Percentiles rank a stretch among this genome's conserved stretches.
Evolutionary conservation across 208 protist species (phyloP).

Genomic region (Leishmania gerbilli): DNA sequence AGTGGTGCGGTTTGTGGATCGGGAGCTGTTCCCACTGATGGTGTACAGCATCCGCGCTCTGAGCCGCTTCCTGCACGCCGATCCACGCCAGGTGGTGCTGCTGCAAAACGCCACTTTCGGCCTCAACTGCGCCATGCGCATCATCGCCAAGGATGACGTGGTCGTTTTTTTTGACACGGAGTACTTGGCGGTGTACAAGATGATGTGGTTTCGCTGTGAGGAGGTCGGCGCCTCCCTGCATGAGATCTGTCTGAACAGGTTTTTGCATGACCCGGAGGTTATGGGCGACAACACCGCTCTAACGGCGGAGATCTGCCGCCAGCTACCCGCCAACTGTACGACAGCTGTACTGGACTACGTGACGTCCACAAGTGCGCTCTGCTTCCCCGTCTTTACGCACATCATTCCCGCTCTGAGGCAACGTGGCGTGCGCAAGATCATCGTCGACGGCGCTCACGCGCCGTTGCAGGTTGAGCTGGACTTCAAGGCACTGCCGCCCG

Average conservation of each 20-base stretch:
- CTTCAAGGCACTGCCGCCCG: slow-evolving; percentile 55
- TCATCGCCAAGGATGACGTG: slow-evolving; percentile 71
- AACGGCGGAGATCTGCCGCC: slow-evolving; percentile 52
- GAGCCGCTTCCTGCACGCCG: slow-evolving; percentile 68
- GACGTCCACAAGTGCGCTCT: slow-evolving; percentile 84
- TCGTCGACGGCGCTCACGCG: slow-evolving; percentile 91
- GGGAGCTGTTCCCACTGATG: slow-evolving; percentile 83
- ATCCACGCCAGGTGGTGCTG: slow-evolving; percentile 82
- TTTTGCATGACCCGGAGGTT: slow-evolving; percentile 58
- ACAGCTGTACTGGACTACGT: slow-evolving; percentile 87
- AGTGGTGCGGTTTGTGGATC: slow-evolving; percentile 88
- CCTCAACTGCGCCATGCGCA: slow-evolving; percentile 84
- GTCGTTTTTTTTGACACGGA: slow-evolving; percentile 84
- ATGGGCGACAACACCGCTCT: slow-evolving; percentile 72
- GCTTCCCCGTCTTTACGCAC: slow-evolving; percentile 80
- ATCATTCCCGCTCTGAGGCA: slow-evolving; percentile 76
- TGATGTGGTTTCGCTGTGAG: slow-evolving; percentile 82
- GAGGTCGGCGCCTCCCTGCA: slow-evolving; percentile 68
- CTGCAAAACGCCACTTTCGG: slow-evolving; percentile 90
- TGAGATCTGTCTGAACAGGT: slow-evolving; percentile 65
- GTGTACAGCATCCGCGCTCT: slow-evolving; percentile 79
- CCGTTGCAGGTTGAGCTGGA: slow-evolving; percentile 78
- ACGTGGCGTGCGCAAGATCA: slow-evolving; percentile 71
- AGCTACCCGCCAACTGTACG: slow-evolving; percentile 76
- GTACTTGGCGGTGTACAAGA: slow-evolving; percentile 92